Conservation (phyloP, 495 filamentous ascomycete genomes). For the Xylaria intraflava region DNA sequence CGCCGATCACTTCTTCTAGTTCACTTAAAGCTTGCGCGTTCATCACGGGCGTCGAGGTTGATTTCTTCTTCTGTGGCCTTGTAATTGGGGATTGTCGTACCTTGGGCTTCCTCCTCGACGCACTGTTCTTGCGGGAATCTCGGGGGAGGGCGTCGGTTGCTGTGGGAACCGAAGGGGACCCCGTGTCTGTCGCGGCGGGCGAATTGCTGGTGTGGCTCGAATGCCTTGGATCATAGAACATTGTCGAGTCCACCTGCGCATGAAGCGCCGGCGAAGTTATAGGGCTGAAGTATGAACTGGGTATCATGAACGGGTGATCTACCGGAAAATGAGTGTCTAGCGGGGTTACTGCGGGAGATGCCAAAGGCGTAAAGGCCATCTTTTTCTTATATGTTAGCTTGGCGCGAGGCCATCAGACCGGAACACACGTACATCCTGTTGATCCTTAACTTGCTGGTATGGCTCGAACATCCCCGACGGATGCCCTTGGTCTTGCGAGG, state of each 20-base stretch:
- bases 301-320: conserved; percentile 72
- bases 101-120: conserved; percentile 42
- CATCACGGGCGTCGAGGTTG: conserved; percentile 49
- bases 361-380: conserved; percentile 89
- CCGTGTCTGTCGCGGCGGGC: conserved; percentile 41
- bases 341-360: conserved; percentile 91
- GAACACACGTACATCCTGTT: conserved; percentile 62
- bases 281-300: conserved; percentile 89
- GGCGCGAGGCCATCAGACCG: conserved; percentile 4
- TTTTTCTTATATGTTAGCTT: conserved; percentile 38
- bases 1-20: conserved; percentile 34
- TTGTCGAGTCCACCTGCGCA: conserved; percentile 58
- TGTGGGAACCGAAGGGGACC: conserved; percentile 30
- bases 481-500: conserved; percentile 43
- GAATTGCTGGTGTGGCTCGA: conserved; percentile 35
- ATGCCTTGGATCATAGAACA: conserved; percentile 35
- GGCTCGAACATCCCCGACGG: conserved; percentile 33
- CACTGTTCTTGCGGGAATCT: conserved; percentile 41
- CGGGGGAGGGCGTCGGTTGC: conserved; percentile 36
- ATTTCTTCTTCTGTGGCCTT: conserved; percentile 66
- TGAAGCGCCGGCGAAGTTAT: conserved; percentile 87
- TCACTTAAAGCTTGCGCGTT: conserved; percentile 50
- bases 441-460: conserved; percentile 63
- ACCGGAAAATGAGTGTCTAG: conserved; percentile 74
- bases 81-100: conserved; percentile 80